Base-by-base conservation (phyloP, 352 stramenopile genomes). In the Phytophthora palmivora region DNA sequence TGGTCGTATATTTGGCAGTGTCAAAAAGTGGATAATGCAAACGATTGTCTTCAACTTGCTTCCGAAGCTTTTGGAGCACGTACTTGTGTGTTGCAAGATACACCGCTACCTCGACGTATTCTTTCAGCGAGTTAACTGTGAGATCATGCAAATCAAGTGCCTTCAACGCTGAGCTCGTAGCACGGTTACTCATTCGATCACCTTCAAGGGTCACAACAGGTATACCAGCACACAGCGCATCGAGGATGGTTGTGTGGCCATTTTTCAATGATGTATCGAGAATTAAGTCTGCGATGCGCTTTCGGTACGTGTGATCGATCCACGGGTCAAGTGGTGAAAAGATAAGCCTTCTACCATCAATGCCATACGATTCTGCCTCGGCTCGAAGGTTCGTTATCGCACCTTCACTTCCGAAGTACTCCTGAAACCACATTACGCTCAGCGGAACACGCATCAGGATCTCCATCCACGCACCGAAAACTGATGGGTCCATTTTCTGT, bases 261-360 rank as follows among this genome's bases (percentile, higher is more conserved):
- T 95, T 96, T 63, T 95, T 95, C 10, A 90, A 55, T n/a, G 79
- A 57, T 2, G 88, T 95, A 47, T 96, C 88, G 7, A 96, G 80
- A 12, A 91, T 55, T 6, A 96, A 41, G 30, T 96, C 85, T 1
- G 85, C 79, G 1, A 63, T 70, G 32, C 82, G 82, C 42, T 96
- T 96, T 12, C 63, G 60, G 51, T 85, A 70, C 3, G 83, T 89
- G 58, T 96, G 88, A n/a, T 93, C 72, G 19, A 96, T 83, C 87
- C 87, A 96, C 16, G 85, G 78, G 36, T 65, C 63, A 6, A 91
- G 52, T 0, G 76, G 42, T 1, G 79, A 78, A 33, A 90, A 91
- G n/a, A 91, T 54, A 7, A 91, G 60, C 21, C 80, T 72, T n/a
- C 67, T 55, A 21, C 77, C 75, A 16, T 87, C 63, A 34, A 94